A percentile compares a stretch with the other conserved stretches of the same genome.
These are phyloP conservation scores for Calonectria naviculata DNA, from an alignment of 2,329 filamentous ascomycete species.

Conservation along the genomic window DNA sequence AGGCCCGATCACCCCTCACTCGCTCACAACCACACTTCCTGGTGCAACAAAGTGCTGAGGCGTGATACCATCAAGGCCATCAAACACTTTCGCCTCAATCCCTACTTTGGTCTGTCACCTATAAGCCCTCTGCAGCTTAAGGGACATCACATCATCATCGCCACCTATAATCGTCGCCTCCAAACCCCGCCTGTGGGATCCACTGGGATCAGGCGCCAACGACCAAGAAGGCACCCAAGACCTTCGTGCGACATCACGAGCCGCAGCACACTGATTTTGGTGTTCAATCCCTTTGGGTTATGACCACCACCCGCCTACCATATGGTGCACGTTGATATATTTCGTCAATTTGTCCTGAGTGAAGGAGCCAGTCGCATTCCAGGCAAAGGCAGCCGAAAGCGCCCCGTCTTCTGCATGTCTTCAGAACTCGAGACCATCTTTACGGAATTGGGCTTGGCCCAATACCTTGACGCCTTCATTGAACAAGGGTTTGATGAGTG, in stretches of 20 bases:
- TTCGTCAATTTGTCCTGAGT: constrained; percentile 18
- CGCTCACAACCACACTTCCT: not conserved
- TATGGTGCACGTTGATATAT: constrained; percentile 13
- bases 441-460: constrained; percentile 80
- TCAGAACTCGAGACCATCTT: constrained; percentile 73
- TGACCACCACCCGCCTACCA: not conserved
- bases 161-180: not conserved
- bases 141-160: not conserved
- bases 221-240: constrained; percentile 4
- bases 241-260: not conserved
- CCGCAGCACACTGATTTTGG: not conserved
- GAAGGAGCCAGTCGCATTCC: constrained; percentile 11
- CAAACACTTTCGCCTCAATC: too few relatives aligned
- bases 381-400: constrained; percentile 24
- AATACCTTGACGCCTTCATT: constrained; percentile 79
- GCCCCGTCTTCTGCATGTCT: constrained; percentile 54
- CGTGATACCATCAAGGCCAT: not conserved
- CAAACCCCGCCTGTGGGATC: constrained; percentile 17
- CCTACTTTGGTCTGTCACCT: not conserved
- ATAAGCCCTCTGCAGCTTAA: not conserved
- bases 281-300: not conserved
- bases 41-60: not conserved
- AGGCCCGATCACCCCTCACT: not conserved
- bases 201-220: constrained; percentile 18
- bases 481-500: constrained; percentile 88